Base-by-base conservation (phyloP, 345 rosid genomes). In the Erodium maritimum region DNA sequence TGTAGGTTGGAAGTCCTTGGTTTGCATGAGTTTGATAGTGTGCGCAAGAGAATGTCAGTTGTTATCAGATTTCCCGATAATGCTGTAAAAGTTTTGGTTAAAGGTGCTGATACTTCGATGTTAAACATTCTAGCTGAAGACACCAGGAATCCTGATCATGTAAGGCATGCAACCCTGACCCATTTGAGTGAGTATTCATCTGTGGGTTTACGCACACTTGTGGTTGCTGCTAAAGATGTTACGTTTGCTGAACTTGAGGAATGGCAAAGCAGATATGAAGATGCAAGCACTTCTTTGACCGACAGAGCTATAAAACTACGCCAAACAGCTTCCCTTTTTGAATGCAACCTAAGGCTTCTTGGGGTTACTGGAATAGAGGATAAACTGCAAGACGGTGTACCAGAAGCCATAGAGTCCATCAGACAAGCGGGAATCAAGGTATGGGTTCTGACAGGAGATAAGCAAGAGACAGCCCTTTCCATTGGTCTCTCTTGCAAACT, bases 381-480 rank as follows among this genome's bases (percentile, higher is more conserved):
- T 64, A 80, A 74, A 61, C 72, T 86, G 25, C 94, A 86, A 65
- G 87, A 86, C 51, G 94, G 89, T 59, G 89, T 86, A 50, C 87
- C 89, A 0, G 93, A 82, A 76, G 76, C 89, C 73, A 86, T 86
- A 45, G 94, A 86, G 69, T 75, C 94, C 54, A 88, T 86, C 23
- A 74, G 87, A 56, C 86, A 81, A 67, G 89, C 94, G 0, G 94
- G 87, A 68, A 86, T 86, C 46, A 82, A 82, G 71, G 83, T 86
- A 60, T 86, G 94, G 94, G 87, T 86, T 73, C 74, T 82, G 64
- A 86, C 94, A 50, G 94, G 89, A 45, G 94, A 86, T 79, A 86
- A 86, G 72, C 89, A 86, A 63, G 94, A 82, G 70, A 86, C 89
- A 12, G 94, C 94, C 55, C 79, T 86, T 68, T 86, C 94, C n/a